Base-by-base conservation (phyloP, 106 monocot genomes). In the Dendrobium chrysotoxum region DNA sequence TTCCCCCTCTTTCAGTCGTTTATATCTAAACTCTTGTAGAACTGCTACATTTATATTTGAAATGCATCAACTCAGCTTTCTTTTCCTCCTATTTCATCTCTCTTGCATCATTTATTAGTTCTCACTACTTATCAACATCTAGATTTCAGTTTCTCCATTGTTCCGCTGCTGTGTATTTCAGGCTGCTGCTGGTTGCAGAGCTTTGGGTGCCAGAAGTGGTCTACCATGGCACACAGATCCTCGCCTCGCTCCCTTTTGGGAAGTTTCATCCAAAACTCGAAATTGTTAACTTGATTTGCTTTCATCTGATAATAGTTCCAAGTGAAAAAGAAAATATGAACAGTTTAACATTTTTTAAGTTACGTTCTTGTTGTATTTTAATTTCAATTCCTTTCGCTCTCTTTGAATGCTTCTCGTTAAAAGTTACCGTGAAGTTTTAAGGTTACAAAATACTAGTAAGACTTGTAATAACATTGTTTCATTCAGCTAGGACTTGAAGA, bases 171-270 rank as follows among this genome's bases (percentile, higher is more conserved):
- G 41, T 28, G 55, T 13, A 11, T 76, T 93, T 81, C 84, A 96
- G 96, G 96, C 96, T 7, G 96, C 89, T 57, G 83, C 82, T 5
- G 86, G 86, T 8, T 96, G 96, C 79, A 82, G 87, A 57, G 93
- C 88, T 76, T 66, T 96, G 70, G 96, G 96, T 68, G 93, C 96
- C 81, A 85, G 96, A 31, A 90, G 86, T 65, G 93, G 93, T 74
- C 70, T 96, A 16, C 93, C 93, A 0, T 58, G 44, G 77, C 91
- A 87, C 25, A 83, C 83, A 7, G 89, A 96, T 77, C 90, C 88
- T 23, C 79, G 82, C 18, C 75, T 96, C 75, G 78, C 84, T 80
- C 88, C 86, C 93, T 87, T 82, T 89, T 70, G 70, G 5, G 31
- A 30, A 7, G n/a, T 23, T 61, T n/a, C 21, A 0, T 20, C 13